Conservation (phyloP, 1,139 yeast genomes). For the Suhomyces bolitotheri region DNA sequence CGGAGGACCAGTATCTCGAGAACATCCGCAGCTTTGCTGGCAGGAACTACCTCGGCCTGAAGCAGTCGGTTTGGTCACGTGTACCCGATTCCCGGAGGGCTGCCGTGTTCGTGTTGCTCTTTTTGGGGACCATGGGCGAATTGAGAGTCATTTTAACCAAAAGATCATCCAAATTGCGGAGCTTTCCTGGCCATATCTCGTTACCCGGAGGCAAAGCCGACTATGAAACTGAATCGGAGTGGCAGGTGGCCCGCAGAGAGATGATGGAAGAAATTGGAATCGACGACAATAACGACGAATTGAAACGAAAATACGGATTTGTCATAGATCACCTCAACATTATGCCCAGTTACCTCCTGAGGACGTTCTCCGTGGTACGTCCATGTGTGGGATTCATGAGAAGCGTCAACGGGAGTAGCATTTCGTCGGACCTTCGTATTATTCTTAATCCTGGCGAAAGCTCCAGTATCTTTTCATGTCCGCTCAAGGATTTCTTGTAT, state of each 20-base stretch:
- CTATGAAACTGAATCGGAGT: constrained; percentile 59
- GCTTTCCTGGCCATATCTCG: constrained; percentile 85
- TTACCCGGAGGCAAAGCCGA: constrained; percentile 91
- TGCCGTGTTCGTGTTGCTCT: constrained; percentile 70
- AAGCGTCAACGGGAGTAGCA: constrained; percentile 8
- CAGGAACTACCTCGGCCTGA: constrained; percentile 27
- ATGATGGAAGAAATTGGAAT: constrained; percentile 86
- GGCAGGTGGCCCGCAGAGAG: constrained; percentile 77
- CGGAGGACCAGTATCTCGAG: constrained; percentile 23
- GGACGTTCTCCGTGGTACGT: constrained; percentile 78
- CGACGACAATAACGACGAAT: constrained; percentile 46
- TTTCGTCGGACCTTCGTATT: constrained; percentile 23
- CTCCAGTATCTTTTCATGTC: constrained; percentile 66
- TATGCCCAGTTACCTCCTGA: constrained; percentile 73
- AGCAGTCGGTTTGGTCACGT: constrained; percentile 55
- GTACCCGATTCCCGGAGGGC: constrained; percentile 67
- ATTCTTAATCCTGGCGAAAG: constrained; percentile 72
- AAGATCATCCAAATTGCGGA: constrained; percentile 64
- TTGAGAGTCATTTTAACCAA: constrained; percentile 75
- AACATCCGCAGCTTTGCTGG: constrained; percentile 28
- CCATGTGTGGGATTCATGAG: constrained; percentile 74
- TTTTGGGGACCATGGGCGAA: constrained; percentile 71
- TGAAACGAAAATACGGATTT: constrained; percentile 51
- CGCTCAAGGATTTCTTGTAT: constrained; percentile 59
- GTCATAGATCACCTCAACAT: constrained; percentile 56